Conservation (phyloP, 192 early-diverging fungal species). For the Backusella circina region DNA sequence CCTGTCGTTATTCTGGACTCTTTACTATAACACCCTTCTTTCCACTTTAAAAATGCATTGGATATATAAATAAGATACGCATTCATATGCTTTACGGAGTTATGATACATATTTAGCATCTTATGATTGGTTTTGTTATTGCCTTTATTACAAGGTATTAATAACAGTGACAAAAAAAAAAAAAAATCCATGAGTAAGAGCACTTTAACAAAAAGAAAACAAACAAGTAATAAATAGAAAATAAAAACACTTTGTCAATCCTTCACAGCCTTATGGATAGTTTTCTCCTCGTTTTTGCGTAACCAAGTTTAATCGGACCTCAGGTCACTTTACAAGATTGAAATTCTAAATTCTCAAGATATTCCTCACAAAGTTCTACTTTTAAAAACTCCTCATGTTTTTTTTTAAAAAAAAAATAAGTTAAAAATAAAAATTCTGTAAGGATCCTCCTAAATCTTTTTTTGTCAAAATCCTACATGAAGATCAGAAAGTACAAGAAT, state of each 20-base stretch:
- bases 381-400: background rate
- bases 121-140: background rate
- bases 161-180: background rate
- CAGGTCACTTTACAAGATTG: background rate
- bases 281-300: background rate
- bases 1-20: background rate
- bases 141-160: too few species aligned
- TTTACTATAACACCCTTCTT: background rate
- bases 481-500: background rate
- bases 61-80: too few species aligned
- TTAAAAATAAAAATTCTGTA: constrained; percentile 1
- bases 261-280: background rate
- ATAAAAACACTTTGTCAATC: background rate
- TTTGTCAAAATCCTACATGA: background rate
- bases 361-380: background rate
- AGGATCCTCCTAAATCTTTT: background rate
- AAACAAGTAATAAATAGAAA: background rate
- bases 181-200: background rate
- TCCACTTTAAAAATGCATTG: background rate
- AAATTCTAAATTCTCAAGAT: background rate
- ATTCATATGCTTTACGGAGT: too few species aligned
- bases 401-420: background rate
- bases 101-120: too few species aligned
- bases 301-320: background rate
- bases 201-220: background rate